Percentiles rank a stretch among this genome's conserved stretches.
Conservation (phyloP, 148 eudicot species). For the Arctostaphylos glauca region DNA sequence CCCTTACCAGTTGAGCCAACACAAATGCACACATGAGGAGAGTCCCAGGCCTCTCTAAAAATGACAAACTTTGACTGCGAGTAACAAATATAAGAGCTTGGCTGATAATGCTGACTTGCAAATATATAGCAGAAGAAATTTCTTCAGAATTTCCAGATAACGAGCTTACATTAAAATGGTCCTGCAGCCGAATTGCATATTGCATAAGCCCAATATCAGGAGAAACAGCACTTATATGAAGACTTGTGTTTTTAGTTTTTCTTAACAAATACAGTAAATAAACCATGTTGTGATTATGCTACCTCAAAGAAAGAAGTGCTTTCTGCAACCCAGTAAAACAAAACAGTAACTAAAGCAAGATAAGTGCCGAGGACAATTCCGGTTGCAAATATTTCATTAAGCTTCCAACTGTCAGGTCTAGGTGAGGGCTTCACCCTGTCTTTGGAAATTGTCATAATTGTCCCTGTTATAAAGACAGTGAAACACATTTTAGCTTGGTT, state of each 20-base stretch:
- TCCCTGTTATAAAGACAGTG: constrained; percentile 38
- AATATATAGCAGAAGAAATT: constrained; percentile 66
- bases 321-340: constrained; percentile 60
- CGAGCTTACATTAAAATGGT: constrained; percentile 51
- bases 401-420: constrained; percentile 72
- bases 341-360: constrained; percentile 70
- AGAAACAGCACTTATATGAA: neutral
- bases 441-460: constrained; percentile 76
- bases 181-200: constrained; percentile 28
- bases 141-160: constrained; percentile 46
- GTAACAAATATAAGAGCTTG: constrained; percentile 86
- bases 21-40: constrained; percentile 67
- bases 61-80: constrained; percentile 80
- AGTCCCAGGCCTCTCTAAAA: constrained; percentile 68
- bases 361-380: constrained; percentile 68
- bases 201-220: neutral
- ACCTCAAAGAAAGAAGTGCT: constrained; percentile 65
- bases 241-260: neutral
- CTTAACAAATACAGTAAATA: neutral
- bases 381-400: constrained; percentile 67
- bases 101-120: constrained; percentile 82
- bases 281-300: constrained; percentile 11
- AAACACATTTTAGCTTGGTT: constrained; percentile 9
- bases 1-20: constrained; percentile 62
- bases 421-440: constrained; percentile 71